Conservation (phyloP, 805 yeast species). For the Metschnikowia similis region DNA sequence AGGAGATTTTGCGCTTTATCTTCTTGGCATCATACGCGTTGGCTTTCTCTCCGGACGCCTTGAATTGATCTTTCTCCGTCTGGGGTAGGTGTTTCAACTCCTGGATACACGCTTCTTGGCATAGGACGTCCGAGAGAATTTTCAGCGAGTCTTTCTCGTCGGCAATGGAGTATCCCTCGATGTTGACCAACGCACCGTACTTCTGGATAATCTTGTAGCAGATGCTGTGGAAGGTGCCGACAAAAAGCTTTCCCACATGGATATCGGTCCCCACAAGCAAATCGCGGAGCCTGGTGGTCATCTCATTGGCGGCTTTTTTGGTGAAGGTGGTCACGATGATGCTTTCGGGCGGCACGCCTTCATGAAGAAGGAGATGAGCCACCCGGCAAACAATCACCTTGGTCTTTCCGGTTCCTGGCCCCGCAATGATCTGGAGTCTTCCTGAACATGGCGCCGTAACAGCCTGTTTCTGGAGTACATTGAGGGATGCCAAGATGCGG, state of each 20-base stretch:
- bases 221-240: conserved; percentile 90
- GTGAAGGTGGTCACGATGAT: conserved; percentile 90
- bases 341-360: conserved; percentile 52
- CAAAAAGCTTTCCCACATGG: conserved; percentile 44
- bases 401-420: conserved; percentile 75
- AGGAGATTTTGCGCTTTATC: conserved; percentile 47
- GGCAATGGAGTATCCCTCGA: conserved; percentile 48
- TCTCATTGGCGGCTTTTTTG: conserved; percentile 85
- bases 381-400: conserved; percentile 77
- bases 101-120: conserved; percentile 16
- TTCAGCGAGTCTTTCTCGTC: conserved; percentile 59
- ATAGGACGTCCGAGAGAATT: conserved; percentile 41
- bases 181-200: conserved; percentile 50
- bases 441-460: conserved; percentile 29
- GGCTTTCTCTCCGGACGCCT: conserved; percentile 15
- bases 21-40: conserved; percentile 38
- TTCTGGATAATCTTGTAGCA: conserved; percentile 57
- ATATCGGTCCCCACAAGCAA: conserved; percentile 34
- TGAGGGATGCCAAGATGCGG: conserved; percentile 21
- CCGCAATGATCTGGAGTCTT: conserved; percentile 51
- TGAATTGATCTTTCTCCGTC: conserved; percentile 14
- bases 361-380: conserved; percentile 55
- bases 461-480: conserved; percentile 40
- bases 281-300: conserved; percentile 55
- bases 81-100: conserved; percentile 18